Percentiles rank a stretch among this genome's conserved stretches.
These are phyloP conservation scores for Boletellus deceptivus DNA, from an alignment of 1,284 basidiomycete genomes.

Conservation along the genomic window DNA sequence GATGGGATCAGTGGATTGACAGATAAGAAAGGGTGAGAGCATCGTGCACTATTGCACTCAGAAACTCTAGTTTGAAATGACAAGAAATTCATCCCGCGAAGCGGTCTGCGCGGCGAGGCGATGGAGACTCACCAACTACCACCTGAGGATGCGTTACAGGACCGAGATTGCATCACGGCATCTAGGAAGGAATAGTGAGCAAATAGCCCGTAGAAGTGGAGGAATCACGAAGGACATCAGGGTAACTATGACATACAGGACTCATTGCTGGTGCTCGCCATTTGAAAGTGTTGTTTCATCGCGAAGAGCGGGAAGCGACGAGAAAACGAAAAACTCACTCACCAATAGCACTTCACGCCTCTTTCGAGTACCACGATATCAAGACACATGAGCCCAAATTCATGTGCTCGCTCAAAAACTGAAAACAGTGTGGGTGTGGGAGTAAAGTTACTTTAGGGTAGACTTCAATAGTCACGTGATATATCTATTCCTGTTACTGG, in stretches of 20 bases:
- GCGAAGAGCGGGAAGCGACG: neutral
- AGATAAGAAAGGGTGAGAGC: conserved; percentile 57
- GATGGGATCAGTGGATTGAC: conserved; percentile 60
- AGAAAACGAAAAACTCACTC: conserved; percentile 1
- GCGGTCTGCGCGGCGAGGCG: conserved; percentile 10
- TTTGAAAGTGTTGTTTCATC: conserved; percentile 51
- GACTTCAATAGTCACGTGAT: too few species aligned
- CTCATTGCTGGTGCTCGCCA: conserved; percentile 51
- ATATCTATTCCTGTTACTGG: too few species aligned
- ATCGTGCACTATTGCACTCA: conserved; percentile 64
- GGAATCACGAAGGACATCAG: conserved; percentile 57
- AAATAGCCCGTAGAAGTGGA: neutral
- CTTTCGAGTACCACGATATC: too few species aligned
- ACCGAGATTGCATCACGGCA: neutral
- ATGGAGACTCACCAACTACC: conserved; percentile 11
- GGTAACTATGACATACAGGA: conserved; percentile 83
- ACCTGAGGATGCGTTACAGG: neutral
- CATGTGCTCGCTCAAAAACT: too few species aligned
- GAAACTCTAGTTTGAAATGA: conserved; percentile 86
- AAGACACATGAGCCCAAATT: too few species aligned
- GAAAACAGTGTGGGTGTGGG: too few species aligned
- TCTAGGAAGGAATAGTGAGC: conserved; percentile 17
- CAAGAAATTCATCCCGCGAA: conserved; percentile 51
- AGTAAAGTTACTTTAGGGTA: too few species aligned
- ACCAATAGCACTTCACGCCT: conserved; percentile 1